phyloP scores from a whole-genome alignment of 495 filamentous ascomycete species.

The Aspergillus affinis region DNA sequence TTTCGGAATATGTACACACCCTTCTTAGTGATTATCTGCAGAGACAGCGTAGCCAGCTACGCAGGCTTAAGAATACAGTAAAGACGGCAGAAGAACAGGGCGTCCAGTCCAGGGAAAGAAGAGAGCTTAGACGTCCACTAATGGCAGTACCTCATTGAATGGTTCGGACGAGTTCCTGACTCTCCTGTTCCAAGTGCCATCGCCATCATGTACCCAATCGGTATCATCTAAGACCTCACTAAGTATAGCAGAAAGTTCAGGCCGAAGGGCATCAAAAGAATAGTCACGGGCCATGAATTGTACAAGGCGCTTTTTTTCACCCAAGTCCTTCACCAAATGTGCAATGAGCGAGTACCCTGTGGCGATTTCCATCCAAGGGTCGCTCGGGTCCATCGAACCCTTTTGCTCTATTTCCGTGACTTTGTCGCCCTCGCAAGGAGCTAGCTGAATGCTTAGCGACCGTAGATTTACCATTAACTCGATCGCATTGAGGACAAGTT shows the following conservation, averaged over 20 bases:
- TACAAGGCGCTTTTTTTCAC: constrained; percentile 16
- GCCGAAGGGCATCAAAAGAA: constrained; percentile 29
- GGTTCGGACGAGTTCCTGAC: not conserved
- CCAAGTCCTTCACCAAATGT: constrained; percentile 27
- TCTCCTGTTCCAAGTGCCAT: constrained; percentile 27
- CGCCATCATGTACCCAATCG: constrained; percentile 33
- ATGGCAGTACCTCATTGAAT: not conserved
- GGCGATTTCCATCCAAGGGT: constrained; percentile 47
- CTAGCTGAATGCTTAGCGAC: constrained; percentile 33
- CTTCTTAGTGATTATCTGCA: not conserved
- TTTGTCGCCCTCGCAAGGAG: constrained; percentile 31
- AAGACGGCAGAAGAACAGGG: not conserved
- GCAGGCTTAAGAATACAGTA: not conserved
- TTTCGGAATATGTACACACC: no score
- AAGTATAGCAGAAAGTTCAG: constrained; percentile 27
- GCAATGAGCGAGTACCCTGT: constrained; percentile 41
- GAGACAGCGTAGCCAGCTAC: not conserved
- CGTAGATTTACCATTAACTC: constrained; percentile 30
- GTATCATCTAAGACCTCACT: constrained; percentile 21
- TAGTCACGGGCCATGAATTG: constrained; percentile 33
- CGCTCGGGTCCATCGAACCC: constrained; percentile 42
- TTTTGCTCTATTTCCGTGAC: constrained; percentile 38
- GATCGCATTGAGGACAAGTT: constrained; percentile 33
- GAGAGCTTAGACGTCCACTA: not conserved
- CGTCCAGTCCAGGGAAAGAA: not conserved